Base-by-base conservation (phyloP, 108 stramenopile species). In the Cyclostephanos tholiformis region DNA sequence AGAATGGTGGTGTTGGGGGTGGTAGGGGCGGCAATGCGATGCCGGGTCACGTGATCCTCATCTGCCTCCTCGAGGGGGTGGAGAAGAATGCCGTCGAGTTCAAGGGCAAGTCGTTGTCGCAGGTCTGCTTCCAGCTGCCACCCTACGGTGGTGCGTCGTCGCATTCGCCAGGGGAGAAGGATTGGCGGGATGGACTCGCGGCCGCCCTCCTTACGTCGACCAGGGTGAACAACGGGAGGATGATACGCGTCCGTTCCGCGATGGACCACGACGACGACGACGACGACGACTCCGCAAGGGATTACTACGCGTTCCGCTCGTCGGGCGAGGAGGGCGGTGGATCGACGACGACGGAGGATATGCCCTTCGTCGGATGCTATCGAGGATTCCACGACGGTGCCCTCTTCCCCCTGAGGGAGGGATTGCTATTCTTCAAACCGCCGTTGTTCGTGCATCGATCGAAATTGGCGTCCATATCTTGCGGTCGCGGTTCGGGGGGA, bases 351-450 rank as follows among this genome's bases (percentile, higher is more conserved):
- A 77, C 75, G 1, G 85, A 80, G 14, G 84, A 82, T 4, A 85
- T 95, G 88, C 93, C 93, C 13, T 95, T 77, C 76, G 88, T 95
- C 57, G 68, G 72, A 13, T 95, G 93, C 49, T 87, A 95, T 69
- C 69, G 77, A 4, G 91, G 91, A 17, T 84, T 91, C 11, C 84
- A 91, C 52, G 90, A 95, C 79, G 93, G 93, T 4, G 82, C 79
- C 11, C 57, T 95, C 32, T 95, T 71, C 72, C 93, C 93, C 3
- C 55, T 95, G 43, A 64, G 67, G 10, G 88, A 92, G 60, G 93
- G 93, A 23, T 73, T 95, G 11, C 61, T 92, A n/a, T 95, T 92
- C 69, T 90, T 85, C 87, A 89, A 87, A 70, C 91, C 93, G 2
- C 91, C 93, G 2, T 13, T 80, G n/a, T 95, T 91, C 52, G 41